Evolutionary conservation across 495 filamentous ascomycete genomes (phyloP), one percentile per base, ranked within the genome.

Genomic region (Neurospora hispaniola): DNA sequence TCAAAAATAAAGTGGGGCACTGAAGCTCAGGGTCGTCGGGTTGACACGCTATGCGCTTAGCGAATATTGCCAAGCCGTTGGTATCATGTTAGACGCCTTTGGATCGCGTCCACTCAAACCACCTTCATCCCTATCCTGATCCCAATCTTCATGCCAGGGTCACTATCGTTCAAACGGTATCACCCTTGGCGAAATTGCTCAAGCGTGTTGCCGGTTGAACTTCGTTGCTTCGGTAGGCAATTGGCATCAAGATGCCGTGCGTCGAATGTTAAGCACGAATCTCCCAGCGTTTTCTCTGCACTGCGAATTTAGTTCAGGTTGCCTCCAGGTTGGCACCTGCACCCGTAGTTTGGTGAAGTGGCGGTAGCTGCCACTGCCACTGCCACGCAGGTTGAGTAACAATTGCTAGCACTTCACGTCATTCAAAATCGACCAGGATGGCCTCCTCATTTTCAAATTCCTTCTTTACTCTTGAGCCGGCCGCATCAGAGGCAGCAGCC

Each of bases 371-470:
- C 54, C 54, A 62, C 54, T 62, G 54, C 27, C 27, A 35, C 54
- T 62, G 54, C 54, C 54, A 31, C 54, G 12, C 54, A 35, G 54
- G 54, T 62, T 35, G 27, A 66, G 54, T 62, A 62, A 62, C 54
- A 66, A 66, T 35, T 66, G 54, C 35, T 66, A 66, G 54, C 54
- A 35, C 35, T 66, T 35, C 8, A 5, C 8, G 16, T 66, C 14
- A 8, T 31, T 31, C 2, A 35, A 18, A 66, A 35, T 66, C 27
- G 2, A 1, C 12, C 23, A 35, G 54, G 69, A 78, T 80, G 77
- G 69, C 75, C 18, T 78, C 78, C 69, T 80, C 78, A 69, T 77
- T 80, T 69, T 78, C 77, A 70, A 72, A 73, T 40, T 73, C 75
- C 12, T 78, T 77, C 73, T 80, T 79, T 73, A 72, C 77, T 10